Percentiles rank a stretch among this genome's conserved stretches.
These are phyloP conservation scores for Lentinula boryana DNA, from an alignment of 768 basidiomycete species.

Conservation along the genomic window DNA sequence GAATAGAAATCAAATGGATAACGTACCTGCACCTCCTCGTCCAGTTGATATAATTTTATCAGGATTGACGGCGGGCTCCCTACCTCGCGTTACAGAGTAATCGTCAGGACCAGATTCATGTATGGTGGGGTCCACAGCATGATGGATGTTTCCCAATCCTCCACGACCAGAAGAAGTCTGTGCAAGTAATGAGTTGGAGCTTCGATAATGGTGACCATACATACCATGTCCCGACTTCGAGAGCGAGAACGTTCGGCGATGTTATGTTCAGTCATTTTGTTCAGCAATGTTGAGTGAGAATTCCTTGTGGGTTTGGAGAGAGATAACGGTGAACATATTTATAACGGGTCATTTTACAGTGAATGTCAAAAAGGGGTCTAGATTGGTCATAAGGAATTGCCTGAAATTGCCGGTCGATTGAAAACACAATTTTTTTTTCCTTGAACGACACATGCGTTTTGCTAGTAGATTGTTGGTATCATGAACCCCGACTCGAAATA, in stretches of 20 bases:
- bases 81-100: constrained; percentile 51
- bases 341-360: no score
- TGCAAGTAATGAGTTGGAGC: not conserved
- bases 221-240: not conserved
- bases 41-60: constrained; percentile 24
- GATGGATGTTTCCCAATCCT: constrained; percentile 63
- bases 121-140: constrained; percentile 36
- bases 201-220: not conserved
- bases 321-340: no score
- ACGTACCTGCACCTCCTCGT: not conserved
- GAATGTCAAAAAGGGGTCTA: no score
- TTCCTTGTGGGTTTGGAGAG: no score
- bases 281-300: not conserved
- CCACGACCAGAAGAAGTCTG: constrained; percentile 62
- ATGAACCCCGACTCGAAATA: no score
- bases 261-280: not conserved
- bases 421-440: no score
- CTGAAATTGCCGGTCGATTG: no score
- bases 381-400: no score
- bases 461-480: no score
- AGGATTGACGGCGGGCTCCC: constrained; percentile 41
- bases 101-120: constrained; percentile 46
- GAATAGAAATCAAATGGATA: not conserved
- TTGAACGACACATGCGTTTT: no score
- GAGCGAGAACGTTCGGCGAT: constrained; percentile 1